Conservation (phyloP, 228 moss, liverwort and hornwort genomes). For the Sphagnum fallax region DNA sequence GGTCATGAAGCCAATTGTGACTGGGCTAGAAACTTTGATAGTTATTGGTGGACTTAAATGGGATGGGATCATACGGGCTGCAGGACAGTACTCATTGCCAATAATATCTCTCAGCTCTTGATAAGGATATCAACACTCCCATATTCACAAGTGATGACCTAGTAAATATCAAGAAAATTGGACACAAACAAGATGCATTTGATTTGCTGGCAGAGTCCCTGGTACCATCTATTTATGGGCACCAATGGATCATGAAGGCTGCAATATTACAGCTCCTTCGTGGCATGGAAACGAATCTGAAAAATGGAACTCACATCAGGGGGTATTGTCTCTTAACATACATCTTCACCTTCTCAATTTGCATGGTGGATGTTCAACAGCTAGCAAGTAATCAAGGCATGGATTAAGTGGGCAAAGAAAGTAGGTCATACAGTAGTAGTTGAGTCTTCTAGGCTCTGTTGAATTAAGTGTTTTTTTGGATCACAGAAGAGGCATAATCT, state of each 20-base stretch:
- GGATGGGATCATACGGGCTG: background rate
- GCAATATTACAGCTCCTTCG: slow-evolving; percentile 88
- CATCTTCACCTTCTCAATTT: background rate
- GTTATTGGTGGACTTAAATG: no score
- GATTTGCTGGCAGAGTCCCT: slow-evolving; percentile 85
- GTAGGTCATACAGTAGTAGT: no score
- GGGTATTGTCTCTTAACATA: slow-evolving; percentile 32
- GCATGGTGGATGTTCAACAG: no score
- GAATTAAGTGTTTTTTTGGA: no score
- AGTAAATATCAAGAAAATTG: slow-evolving; percentile 70
- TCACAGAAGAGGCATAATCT: no score
- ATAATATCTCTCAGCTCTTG: slow-evolving; percentile 67
- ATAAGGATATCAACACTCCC: slow-evolving; percentile 83
- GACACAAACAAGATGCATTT: slow-evolving; percentile 64
- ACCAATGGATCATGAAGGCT: slow-evolving; percentile 92
- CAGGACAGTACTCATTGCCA: slow-evolving; percentile 88
- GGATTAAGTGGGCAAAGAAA: no score
- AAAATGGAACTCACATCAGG: slow-evolving; percentile 89
- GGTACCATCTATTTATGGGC: slow-evolving; percentile 92
- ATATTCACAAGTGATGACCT: slow-evolving; percentile 80
- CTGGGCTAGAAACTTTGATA: no score
- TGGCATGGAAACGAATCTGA: slow-evolving; percentile 92
- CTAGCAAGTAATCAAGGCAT: no score
- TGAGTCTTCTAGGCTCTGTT: no score
- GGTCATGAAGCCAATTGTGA: no score